phyloP scores from a whole-genome alignment of 2,329 filamentous ascomycete genomes.

The Plenodomus biglobosus region DNA sequence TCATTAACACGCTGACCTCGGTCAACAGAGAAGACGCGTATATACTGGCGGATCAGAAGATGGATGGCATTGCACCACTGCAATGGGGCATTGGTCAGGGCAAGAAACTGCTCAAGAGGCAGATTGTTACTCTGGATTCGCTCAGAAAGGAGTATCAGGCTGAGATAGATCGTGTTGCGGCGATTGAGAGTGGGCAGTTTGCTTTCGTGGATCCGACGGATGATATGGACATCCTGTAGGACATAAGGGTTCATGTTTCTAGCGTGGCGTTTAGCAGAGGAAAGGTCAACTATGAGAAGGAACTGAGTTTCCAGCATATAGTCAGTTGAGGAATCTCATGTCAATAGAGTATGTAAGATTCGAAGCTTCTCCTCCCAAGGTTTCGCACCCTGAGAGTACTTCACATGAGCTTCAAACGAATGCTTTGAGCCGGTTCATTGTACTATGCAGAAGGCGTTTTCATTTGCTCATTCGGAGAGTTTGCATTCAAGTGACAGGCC shows the following conservation, averaged over 20 bases:
- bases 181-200: constrained; percentile 88
- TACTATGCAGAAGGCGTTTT: too few species aligned
- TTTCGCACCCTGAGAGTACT: too few species aligned
- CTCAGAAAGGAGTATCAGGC: constrained; percentile 85
- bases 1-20: constrained; percentile 91
- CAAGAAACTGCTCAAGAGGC: constrained; percentile 59
- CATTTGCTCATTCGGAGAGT: too few species aligned
- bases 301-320: too few species aligned
- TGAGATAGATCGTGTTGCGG: constrained; percentile 84
- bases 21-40: constrained; percentile 82
- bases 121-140: constrained; percentile 81
- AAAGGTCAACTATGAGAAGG: not conserved
- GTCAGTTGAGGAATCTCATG: too few species aligned
- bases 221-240: constrained; percentile 42
- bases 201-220: constrained; percentile 59
- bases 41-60: constrained; percentile 61
- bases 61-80: constrained; percentile 43
- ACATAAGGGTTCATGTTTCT: constrained; percentile 5
- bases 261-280: not conserved
- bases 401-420: too few species aligned
- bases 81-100: constrained; percentile 36
- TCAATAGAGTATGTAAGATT: not conserved
- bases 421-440: too few species aligned
- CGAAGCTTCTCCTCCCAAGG: too few species aligned
- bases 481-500: too few species aligned